Conservation (phyloP, 2,329 filamentous ascomycete genomes). For the Diaporthe eres region DNA sequence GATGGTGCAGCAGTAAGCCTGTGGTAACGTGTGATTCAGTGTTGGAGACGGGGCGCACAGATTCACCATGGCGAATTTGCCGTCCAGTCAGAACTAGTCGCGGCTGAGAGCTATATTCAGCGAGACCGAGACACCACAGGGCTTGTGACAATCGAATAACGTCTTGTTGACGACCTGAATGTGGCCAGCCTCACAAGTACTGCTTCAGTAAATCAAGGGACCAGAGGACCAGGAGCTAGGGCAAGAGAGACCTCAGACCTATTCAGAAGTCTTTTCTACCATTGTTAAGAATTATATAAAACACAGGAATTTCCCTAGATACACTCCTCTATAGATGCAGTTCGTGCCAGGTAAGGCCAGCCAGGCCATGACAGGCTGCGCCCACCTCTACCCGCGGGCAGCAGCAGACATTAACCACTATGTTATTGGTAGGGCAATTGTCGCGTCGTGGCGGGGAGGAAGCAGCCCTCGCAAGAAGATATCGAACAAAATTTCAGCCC, state of each 20-base stretch:
- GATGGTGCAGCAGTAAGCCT: neutral
- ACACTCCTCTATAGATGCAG: slow-evolving; percentile 40
- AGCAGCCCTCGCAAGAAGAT: slow-evolving; percentile 28
- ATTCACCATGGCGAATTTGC: neutral
- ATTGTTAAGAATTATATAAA: slow-evolving; percentile 42
- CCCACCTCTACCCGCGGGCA: slow-evolving; percentile 19
- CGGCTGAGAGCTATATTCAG: neutral
- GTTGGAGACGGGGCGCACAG: neutral
- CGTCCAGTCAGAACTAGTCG: neutral
- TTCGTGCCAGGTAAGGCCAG: slow-evolving; percentile 24
- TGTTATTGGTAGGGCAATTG: slow-evolving; percentile 20
- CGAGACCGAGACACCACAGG: neutral
- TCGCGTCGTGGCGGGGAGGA: slow-evolving; percentile 9
- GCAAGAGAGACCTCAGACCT: neutral
- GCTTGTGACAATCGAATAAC: neutral
- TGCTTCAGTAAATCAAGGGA: neutral
- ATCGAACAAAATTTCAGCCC: slow-evolving; percentile 26
- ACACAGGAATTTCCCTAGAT: slow-evolving; percentile 37
- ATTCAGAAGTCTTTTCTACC: slow-evolving; percentile 37
- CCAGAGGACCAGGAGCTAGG: neutral
- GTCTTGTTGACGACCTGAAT: neutral
- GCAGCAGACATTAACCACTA: slow-evolving; percentile 41
- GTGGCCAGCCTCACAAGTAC: neutral
- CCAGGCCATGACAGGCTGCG: slow-evolving; percentile 35
- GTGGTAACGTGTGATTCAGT: slow-evolving; percentile 24